Evolutionary conservation across 2,329 filamentous ascomycete genomes (phyloP), one percentile per base, ranked within the genome.

Genomic region (Eutypella sp.): DNA sequence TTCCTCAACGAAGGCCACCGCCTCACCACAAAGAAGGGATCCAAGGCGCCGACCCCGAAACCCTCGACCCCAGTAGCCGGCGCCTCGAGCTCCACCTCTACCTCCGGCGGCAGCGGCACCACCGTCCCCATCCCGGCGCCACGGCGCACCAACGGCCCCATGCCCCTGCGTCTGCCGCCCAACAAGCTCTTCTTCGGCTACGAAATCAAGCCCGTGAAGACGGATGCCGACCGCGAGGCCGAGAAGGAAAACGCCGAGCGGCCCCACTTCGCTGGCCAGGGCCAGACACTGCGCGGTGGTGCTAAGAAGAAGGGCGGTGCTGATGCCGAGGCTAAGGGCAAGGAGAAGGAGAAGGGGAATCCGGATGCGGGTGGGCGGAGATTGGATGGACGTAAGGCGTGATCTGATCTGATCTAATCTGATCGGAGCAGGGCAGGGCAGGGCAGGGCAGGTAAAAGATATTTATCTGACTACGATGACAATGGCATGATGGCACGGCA

Each of bases 101-200:
- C n/a, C n/a, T n/a, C 71, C 57, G 52, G 71, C 63, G 16, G 57
- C 55, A 52, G 61, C 50, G 41, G 61, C 57, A 4, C 67, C 69
- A 29, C 67, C 59, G 37, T 60, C 57, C 29, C 58, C 61, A 4
- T 63, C 66, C 16, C 49, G 58, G 16, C 43, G 55, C 58, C 27
- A 29, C 51, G 55, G 11, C 45, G 58, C 20, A 82, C 76, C 13
- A 90, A 92, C 53, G 91, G 90, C 0, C 90, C 92, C 0, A 87
- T 93, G 62, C 90, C 92, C 3, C 76, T 99, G 7, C 79, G 93
- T 23, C 66, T 99, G 42, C 80, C 89, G 0, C 85, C 87, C 0
- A 93, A 93, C 58, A 95, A 96, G 68, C 75, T 99, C 4, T 99
- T 99, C 74, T 95, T 99, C 53, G 93, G 93, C 3, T 99, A 97